These are phyloP conservation scores for Phyllosticta citriasiana DNA, from an alignment of 2,329 filamentous ascomycete species.

Conservation along the genomic window DNA sequence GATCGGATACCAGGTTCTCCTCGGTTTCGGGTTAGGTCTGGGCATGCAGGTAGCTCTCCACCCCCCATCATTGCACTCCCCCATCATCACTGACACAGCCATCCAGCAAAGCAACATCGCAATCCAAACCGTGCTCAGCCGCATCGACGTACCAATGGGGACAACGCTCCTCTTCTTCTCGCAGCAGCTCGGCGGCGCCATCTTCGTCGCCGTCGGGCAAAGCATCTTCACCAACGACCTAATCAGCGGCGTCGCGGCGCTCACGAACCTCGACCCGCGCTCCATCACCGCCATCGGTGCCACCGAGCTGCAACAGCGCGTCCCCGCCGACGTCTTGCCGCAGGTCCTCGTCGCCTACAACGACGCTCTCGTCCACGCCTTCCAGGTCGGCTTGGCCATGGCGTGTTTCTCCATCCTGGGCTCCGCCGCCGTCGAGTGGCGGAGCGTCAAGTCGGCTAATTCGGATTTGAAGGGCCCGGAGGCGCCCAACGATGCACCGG, in stretches of 20 bases:
- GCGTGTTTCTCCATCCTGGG: constrained; percentile 44
- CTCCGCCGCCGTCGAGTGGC: constrained; percentile 51
- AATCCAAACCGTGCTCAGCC: constrained; percentile 35
- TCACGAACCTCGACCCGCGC: constrained; percentile 17
- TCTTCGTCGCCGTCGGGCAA: constrained; percentile 40
- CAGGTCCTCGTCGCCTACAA: constrained; percentile 52
- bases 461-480: background rate
- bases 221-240: constrained; percentile 42
- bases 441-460: constrained; percentile 51
- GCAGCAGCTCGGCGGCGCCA: constrained; percentile 38
- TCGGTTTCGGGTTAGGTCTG: constrained; percentile 35
- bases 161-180: constrained; percentile 39
- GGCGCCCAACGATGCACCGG: background rate
- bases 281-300: constrained; percentile 24
- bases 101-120: constrained; percentile 34
- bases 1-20: constrained; percentile 32
- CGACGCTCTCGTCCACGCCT: constrained; percentile 46
- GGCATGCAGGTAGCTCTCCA: constrained; percentile 27
- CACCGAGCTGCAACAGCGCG: constrained; percentile 16
- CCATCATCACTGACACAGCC: background rate
- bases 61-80: background rate
- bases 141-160: constrained; percentile 35
- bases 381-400: constrained; percentile 51
- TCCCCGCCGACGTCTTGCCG: constrained; percentile 44
- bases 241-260: constrained; percentile 26